Evolutionary conservation across 768 basidiomycete genomes (phyloP).

Genomic region (Gloeopeniophorella convolvens): DNA sequence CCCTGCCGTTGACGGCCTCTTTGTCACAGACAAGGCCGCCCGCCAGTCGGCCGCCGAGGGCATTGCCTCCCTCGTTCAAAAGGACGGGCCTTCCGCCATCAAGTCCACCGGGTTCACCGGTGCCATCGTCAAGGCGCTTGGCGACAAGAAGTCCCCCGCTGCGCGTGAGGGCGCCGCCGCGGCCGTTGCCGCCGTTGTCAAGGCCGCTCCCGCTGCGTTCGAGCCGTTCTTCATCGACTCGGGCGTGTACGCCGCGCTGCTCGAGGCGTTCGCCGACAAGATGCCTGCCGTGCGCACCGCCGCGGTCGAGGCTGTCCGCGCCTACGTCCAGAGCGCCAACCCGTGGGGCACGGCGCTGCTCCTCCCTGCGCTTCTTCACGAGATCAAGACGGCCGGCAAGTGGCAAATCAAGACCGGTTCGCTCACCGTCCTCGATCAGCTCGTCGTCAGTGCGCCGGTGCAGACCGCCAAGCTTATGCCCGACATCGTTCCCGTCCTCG

Average conservation of each 20-base stretch:
- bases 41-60: slow-evolving; percentile 65
- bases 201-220: slow-evolving; percentile 60
- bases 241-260: slow-evolving; percentile 77
- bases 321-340: slow-evolving; percentile 72
- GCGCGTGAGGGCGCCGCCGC: slow-evolving; percentile 84
- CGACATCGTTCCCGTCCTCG: slow-evolving; percentile 88
- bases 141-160: slow-evolving; percentile 92
- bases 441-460: slow-evolving; percentile 72
- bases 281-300: slow-evolving; percentile 80
- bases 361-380: slow-evolving; percentile 82
- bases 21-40: slow-evolving; percentile 77
- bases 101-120: slow-evolving; percentile 61
- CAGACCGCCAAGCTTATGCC: slow-evolving; percentile 89
- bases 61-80: slow-evolving; percentile 71
- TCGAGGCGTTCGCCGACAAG: slow-evolving; percentile 95
- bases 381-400: slow-evolving; percentile 94
- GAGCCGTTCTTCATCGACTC: slow-evolving; percentile 86
- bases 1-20: slow-evolving; percentile 60
- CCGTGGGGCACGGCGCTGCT: slow-evolving; percentile 81
- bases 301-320: slow-evolving; percentile 76
- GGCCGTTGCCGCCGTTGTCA: slow-evolving; percentile 59
- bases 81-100: slow-evolving; percentile 77
- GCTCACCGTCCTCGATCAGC: slow-evolving; percentile 75
- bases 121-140: slow-evolving; percentile 75
- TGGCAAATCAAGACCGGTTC: slow-evolving; percentile 96